A percentile compares a stretch with the other conserved stretches of the same genome.
Evolutionary conservation across 2,329 filamentous ascomycete species (phyloP).

Genomic region (Cladosporium halotolerans): DNA sequence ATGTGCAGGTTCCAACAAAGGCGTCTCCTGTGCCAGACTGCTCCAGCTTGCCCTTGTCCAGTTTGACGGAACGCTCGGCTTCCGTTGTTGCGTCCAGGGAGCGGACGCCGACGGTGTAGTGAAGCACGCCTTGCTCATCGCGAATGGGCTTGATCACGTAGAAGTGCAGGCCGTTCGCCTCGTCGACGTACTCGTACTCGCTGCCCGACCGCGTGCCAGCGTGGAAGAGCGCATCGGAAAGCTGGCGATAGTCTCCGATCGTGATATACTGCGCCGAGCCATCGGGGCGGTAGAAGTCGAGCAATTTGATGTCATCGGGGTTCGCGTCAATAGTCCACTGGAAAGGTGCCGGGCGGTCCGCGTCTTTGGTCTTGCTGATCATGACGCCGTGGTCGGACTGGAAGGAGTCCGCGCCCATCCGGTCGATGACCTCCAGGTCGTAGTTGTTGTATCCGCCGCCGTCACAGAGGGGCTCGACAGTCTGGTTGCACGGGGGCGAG

Average conservation of each 20-base stretch:
- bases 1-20: conserved; percentile 37
- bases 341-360: conserved; percentile 39
- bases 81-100: conserved; percentile 33
- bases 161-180: conserved; percentile 44
- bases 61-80: conserved; percentile 15
- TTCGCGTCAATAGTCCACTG: conserved; percentile 52
- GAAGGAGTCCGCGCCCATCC: conserved; percentile 51
- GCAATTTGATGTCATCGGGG: conserved; percentile 45
- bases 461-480: conserved; percentile 44
- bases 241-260: conserved; percentile 49
- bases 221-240: conserved; percentile 50
- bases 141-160: conserved; percentile 44
- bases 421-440: conserved; percentile 48
- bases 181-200: conserved; percentile 45
- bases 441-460: conserved; percentile 48
- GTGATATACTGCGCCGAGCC: conserved; percentile 44
- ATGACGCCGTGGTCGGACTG: conserved; percentile 48
- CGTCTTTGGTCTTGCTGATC: conserved; percentile 49
- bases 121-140: conserved; percentile 39
- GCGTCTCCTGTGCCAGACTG: not conserved
- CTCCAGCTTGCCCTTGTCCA: conserved; percentile 22
- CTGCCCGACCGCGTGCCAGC: conserved; percentile 48
- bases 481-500: conserved; percentile 39
- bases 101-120: conserved; percentile 45
- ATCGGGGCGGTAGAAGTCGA: conserved; percentile 47